Evolutionary conservation across 352 stramenopile species (phyloP).

Genomic region (Phytophthora boehmeriae): DNA sequence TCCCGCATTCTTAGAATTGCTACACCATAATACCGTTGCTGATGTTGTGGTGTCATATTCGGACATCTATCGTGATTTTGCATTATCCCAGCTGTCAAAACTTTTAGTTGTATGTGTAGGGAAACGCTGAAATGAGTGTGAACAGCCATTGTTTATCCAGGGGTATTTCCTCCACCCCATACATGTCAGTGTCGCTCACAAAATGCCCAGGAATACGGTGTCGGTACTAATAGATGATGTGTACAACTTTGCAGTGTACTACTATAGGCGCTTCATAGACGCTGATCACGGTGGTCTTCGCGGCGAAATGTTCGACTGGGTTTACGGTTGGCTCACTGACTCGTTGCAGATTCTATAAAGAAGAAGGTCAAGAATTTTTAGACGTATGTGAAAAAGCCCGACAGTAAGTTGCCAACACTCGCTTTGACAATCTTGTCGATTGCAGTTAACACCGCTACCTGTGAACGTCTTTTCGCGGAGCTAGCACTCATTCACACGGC

Average conservation of each 20-base stretch:
- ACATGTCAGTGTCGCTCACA: neutral
- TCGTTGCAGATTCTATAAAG: neutral
- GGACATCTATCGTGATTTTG: neutral
- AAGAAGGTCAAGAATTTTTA: neutral
- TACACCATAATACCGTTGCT: neutral
- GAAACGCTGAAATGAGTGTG: neutral
- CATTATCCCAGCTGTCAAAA: neutral
- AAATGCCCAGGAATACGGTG: neutral
- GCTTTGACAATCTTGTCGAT: neutral
- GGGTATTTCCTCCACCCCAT: neutral
- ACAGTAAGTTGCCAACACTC: neutral
- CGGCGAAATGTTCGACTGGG: neutral
- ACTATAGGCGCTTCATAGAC: neutral
- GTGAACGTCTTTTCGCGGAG: neutral
- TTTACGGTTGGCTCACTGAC: neutral
- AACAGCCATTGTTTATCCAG: neutral
- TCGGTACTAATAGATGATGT: neutral
- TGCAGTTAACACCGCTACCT: neutral
- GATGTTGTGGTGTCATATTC: neutral
- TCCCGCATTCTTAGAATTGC: no score
- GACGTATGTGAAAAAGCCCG: neutral
- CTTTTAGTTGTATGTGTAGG: neutral
- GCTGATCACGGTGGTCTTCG: neutral
- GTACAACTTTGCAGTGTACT: neutral
- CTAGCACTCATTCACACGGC: neutral